Evolutionary conservation across 2,329 filamentous ascomycete genomes (phyloP), one percentile per base, ranked within the genome.

Genomic region (Fusarium sp.): DNA sequence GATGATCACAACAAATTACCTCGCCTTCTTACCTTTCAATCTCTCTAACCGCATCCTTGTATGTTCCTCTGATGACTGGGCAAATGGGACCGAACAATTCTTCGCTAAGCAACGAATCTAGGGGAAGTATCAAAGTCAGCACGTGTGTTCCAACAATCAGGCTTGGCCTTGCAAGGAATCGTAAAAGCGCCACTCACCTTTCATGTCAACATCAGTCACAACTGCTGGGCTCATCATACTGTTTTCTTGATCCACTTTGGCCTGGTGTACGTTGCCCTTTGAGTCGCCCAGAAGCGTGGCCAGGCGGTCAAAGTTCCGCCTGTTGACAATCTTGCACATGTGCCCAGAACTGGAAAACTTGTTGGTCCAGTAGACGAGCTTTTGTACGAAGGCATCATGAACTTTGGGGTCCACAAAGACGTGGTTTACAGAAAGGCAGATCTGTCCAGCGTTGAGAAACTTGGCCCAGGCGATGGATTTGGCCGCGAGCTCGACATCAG

Each of bases 401-500:
- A 88, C 71, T 7, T 68, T 71, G 0, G 84, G 83, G 57, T 87
- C 81, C 1, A 83, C 84, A 45, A 87, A 82, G 13, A 86, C 81
- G 71, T 87, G 84, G 72, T 87, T 87, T 2, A 83, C 75, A 2
- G 70, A 70, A 3, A 79, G 60, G 31, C 78, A 80, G 2, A 80
- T 72, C 39, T 72, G 52, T 4, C 85, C 86, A 0, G 83, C 81
- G 64, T 86, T 85, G 6, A 81, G 66, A 63, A 84, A 84, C 75
- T 88, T 88, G 35, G 81, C 78, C 54, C 76, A 80, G 2, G 84
- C 83, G 35, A 88, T 83, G 20, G 84, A 80, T 67, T 84, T 85
- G 2, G 86, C 85, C 0, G 85, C 81, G 5, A 83, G 76, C 41
- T 86, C 82, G 1, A 87, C 65, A 70, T 88, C 78, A 3, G 86